phyloP scores from a whole-genome alignment of 2,329 filamentous ascomycete species.

The Diaporthe citri region DNA sequence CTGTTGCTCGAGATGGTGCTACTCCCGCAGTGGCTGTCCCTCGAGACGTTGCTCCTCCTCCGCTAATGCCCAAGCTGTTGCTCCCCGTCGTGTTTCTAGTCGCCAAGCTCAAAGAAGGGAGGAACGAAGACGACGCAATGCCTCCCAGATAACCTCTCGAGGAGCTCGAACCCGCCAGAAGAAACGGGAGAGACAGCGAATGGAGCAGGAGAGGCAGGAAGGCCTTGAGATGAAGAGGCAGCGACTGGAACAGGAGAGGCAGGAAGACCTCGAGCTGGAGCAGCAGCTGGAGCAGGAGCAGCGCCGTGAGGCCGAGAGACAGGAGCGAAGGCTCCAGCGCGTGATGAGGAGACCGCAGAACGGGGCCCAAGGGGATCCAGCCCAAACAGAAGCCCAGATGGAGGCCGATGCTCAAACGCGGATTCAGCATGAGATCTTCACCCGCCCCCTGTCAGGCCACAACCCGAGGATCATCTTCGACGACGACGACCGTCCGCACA shows the following conservation, averaged over 20 bases:
- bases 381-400: too few relatives aligned
- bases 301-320: background rate
- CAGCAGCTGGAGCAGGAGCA: conserved; percentile 16
- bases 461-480: background rate
- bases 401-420: background rate
- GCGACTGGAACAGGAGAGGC: conserved; percentile 8
- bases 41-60: background rate
- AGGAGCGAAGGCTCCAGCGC: background rate
- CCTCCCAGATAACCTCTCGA: background rate
- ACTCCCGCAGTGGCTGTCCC: background rate
- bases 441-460: conserved; percentile 17
- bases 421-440: conserved; percentile 13
- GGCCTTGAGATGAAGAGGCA: background rate
- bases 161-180: background rate
- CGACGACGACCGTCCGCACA: conserved; percentile 10
- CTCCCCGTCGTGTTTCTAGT: background rate
- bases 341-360: background rate
- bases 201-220: conserved; percentile 18
- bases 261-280: conserved; percentile 18
- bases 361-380: background rate
- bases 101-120: background rate
- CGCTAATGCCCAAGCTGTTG: too few relatives aligned
- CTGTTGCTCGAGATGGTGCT: too few relatives aligned
- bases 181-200: background rate
- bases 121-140: background rate